These are phyloP conservation scores for Colletotrichum theobromicola DNA, from an alignment of 2,329 filamentous ascomycete species.

Conservation along the genomic window DNA sequence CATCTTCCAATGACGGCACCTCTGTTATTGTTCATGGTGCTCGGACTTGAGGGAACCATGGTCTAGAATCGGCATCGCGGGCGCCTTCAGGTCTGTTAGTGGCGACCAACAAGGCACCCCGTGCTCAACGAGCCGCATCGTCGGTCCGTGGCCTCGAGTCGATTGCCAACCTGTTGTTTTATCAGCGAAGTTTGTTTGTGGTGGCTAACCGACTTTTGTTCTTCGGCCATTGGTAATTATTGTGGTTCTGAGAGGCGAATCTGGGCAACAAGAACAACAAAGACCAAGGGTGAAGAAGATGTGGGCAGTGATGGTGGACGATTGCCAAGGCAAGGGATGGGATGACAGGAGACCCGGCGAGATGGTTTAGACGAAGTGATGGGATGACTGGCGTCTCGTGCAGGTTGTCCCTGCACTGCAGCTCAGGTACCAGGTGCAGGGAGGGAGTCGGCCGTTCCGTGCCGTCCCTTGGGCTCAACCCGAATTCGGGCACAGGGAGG, in stretches of 20 bases:
- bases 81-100: neutral
- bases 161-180: neutral
- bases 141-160: neutral
- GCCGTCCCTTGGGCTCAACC: neutral
- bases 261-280: neutral
- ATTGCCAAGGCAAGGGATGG: neutral
- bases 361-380: neutral
- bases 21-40: neutral
- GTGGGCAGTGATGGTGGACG: neutral
- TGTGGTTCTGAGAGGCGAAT: neutral
- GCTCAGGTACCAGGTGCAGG: neutral
- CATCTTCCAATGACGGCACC: neutral
- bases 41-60: neutral
- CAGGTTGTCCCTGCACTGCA: neutral
- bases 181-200: neutral
- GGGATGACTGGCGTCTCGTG: neutral
- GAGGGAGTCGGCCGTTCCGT: neutral
- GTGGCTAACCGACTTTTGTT: neutral
- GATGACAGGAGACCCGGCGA: neutral
- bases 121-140: neutral
- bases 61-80: neutral
- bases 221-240: neutral
- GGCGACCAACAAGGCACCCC: neutral
- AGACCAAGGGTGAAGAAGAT: neutral
- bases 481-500: neutral